Evolutionary conservation across 768 basidiomycete species (phyloP).

Genomic region (Phlebiopsis gigantea): DNA sequence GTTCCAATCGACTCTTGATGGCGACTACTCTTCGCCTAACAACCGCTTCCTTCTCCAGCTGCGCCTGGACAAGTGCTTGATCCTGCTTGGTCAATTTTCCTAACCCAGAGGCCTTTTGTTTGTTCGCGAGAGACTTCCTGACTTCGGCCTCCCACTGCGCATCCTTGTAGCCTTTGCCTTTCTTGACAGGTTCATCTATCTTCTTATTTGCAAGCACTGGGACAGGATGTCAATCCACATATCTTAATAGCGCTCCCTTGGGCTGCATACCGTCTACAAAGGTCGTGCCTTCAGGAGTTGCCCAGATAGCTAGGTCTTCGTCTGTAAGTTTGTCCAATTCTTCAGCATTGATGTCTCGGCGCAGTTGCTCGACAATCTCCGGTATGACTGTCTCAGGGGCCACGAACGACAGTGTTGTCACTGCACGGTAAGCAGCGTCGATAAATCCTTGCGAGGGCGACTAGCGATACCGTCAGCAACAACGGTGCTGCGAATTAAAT

Average conservation of each 20-base stretch:
- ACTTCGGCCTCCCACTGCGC: constrained; percentile 95
- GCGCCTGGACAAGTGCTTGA: constrained; percentile 74
- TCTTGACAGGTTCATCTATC: constrained; percentile 43
- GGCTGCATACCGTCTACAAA: constrained; percentile 65
- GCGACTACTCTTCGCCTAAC: constrained; percentile 55
- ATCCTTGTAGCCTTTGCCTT: constrained; percentile 86
- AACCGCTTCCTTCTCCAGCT: constrained; percentile 73
- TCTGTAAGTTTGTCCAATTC: constrained; percentile 61
- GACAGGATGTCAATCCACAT: background rate
- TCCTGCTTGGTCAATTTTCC: constrained; percentile 76
- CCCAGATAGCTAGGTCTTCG: constrained; percentile 79
- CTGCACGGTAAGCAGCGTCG: constrained; percentile 69
- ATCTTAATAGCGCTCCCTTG: background rate
- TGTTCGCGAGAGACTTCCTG: constrained; percentile 76
- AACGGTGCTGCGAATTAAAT: constrained; percentile 20
- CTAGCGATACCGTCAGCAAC: background rate
- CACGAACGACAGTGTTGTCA: constrained; percentile 77
- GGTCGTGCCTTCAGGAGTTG: constrained; percentile 73
- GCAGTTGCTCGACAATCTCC: constrained; percentile 61
- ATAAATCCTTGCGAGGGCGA: constrained; percentile 29
- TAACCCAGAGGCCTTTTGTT: constrained; percentile 51
- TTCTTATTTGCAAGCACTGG: constrained; percentile 64
- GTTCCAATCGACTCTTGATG: constrained; percentile 50
- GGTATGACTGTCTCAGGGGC: constrained; percentile 66
- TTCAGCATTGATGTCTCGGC: constrained; percentile 54